Evolutionary conservation across 1,139 yeast species (phyloP).

Genomic region (Hansenula sp.): DNA sequence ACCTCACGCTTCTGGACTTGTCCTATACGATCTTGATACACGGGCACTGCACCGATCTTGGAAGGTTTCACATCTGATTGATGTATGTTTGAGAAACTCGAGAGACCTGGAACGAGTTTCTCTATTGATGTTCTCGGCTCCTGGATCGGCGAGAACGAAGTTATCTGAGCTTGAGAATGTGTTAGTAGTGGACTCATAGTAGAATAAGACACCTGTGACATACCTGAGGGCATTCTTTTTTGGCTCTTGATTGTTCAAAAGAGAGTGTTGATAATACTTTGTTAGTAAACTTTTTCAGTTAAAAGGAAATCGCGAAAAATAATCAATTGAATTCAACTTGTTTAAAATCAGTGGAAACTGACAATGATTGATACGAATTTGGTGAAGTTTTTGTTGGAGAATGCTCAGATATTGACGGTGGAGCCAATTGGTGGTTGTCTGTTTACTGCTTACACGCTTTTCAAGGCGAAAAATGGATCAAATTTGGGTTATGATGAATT

Average conservation of each 20-base stretch:
- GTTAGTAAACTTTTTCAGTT: too few species aligned
- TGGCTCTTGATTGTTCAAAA: too few species aligned
- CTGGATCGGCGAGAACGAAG: not conserved
- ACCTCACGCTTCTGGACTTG: too few species aligned
- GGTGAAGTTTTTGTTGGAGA: not conserved
- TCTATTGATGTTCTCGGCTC: not conserved
- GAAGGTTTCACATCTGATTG: not conserved
- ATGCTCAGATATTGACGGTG: not conserved
- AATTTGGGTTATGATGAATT: slow-evolving; percentile 5
- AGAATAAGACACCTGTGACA: too few species aligned
- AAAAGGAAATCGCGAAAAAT: too few species aligned
- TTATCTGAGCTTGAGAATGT: not conserved
- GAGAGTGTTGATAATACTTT: too few species aligned
- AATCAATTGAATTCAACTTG: too few species aligned
- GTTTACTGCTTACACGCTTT: slow-evolving; percentile 10
- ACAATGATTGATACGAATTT: not conserved
- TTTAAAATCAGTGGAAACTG: too few species aligned
- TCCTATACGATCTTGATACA: not conserved
- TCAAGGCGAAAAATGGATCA: slow-evolving; percentile 3
- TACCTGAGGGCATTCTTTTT: too few species aligned
- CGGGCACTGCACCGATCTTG: not conserved
- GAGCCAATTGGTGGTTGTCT: slow-evolving; percentile 14
- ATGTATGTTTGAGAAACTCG: not conserved
- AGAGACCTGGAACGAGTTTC: not conserved
- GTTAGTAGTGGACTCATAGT: too few species aligned